These are phyloP conservation scores for Salix suchowensis DNA, from an alignment of 345 rosid genomes.

Conservation along the genomic window DNA sequence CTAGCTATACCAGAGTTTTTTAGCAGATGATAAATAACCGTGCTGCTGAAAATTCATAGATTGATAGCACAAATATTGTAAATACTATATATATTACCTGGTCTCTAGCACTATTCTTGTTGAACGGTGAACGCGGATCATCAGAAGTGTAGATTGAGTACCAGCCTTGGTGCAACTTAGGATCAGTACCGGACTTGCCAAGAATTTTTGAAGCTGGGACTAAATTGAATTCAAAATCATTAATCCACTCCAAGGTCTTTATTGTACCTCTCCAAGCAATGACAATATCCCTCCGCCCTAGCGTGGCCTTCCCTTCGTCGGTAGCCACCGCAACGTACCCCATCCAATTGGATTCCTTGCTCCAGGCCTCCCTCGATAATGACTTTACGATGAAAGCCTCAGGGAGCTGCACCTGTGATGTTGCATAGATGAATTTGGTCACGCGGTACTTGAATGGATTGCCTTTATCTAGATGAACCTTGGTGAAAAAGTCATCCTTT, in stretches of 20 bases:
- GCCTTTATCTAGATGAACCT: constrained; percentile 49
- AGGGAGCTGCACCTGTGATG: constrained; percentile 52
- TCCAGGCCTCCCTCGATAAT: constrained; percentile 74
- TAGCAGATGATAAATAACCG: too few relatives aligned
- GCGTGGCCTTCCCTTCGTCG: constrained; percentile 49
- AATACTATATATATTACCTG: background rate
- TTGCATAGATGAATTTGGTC: constrained; percentile 69
- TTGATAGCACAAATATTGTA: background rate
- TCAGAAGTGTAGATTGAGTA: constrained; percentile 73
- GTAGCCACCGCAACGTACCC: constrained; percentile 82
- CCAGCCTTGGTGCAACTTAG: constrained; percentile 80
- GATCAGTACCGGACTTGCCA: constrained; percentile 25
- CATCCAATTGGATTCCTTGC: constrained; percentile 79
- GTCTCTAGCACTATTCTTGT: constrained; percentile 15
- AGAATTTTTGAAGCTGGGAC: constrained; percentile 50
- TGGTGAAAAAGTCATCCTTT: constrained; percentile 49
- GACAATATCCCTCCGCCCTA: constrained; percentile 85
- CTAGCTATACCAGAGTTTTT: background rate
- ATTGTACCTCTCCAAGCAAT: constrained; percentile 84
- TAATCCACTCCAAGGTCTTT: constrained; percentile 65
- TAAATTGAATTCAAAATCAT: constrained; percentile 50
- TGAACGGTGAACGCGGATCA: constrained; percentile 60
- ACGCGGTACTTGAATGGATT: constrained; percentile 59
- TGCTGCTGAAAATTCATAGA: background rate
- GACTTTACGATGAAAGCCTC: constrained; percentile 62